phyloP scores from a whole-genome alignment of 176 grass and related monocot genomes.

The Aegilops speltoides region DNA sequence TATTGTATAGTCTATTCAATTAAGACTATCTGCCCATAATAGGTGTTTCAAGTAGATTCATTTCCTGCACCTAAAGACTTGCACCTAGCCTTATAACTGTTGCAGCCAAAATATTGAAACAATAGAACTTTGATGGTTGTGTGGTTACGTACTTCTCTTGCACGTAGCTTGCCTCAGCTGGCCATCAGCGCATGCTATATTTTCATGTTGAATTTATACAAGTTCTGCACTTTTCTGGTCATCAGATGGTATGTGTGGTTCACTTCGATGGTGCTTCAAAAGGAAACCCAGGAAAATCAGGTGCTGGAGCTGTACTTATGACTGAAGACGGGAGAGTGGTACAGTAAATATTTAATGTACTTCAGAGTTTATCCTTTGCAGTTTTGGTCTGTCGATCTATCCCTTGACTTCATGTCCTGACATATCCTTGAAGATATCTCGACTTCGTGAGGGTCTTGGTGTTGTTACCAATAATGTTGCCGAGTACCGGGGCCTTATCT shows the following conservation, averaged over 20 bases:
- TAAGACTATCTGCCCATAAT: background rate
- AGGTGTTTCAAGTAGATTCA: background rate
- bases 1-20: constrained; percentile 1
- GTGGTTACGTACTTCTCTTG: background rate
- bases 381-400: constrained; percentile 20
- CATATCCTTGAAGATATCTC: constrained; percentile 59
- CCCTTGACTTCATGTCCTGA: constrained; percentile 23
- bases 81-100: background rate
- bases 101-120: background rate
- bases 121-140: background rate
- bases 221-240: constrained; percentile 18
- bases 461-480: constrained; percentile 82
- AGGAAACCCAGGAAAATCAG: constrained; percentile 87
- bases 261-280: constrained; percentile 90
- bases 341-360: constrained; percentile 20
- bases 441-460: constrained; percentile 76
- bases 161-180: background rate
- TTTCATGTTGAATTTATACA: constrained; percentile 23
- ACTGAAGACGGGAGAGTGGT: constrained; percentile 77
- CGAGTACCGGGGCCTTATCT: constrained; percentile 66
- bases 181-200: background rate
- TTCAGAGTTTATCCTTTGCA: constrained; percentile 9
- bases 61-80: background rate
- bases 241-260: constrained; percentile 65
- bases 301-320: constrained; percentile 79